Conservation (phyloP, 176 grass and related monocot species). For the Aegilops umbellulata region DNA sequence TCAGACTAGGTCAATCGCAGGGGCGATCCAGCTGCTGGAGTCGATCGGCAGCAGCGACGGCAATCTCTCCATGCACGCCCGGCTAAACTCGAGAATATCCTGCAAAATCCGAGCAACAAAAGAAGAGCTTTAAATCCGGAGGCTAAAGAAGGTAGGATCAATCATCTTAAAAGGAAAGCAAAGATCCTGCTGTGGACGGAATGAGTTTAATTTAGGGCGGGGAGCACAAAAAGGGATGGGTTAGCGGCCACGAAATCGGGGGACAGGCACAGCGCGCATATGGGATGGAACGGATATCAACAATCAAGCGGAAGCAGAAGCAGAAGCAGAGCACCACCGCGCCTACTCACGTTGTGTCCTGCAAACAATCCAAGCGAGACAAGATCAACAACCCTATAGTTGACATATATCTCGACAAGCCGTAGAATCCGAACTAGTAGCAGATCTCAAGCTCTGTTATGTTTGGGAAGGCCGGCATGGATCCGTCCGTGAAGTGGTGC, state of each 20-base stretch:
- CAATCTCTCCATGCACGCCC: not conserved
- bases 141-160: not conserved
- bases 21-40: not conserved
- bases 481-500: not conserved
- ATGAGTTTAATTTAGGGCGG: not conserved
- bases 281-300: not conserved
- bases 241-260: conserved; percentile 36
- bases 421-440: too few relatives aligned
- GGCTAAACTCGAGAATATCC: not conserved
- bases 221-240: conserved; percentile 16
- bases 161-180: not conserved
- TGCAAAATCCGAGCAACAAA: conserved; percentile 29
- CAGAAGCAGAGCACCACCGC: conserved; percentile 33
- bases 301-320: not conserved
- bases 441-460: not conserved
- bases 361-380: conserved; percentile 46
- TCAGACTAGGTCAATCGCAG: conserved; percentile 16
- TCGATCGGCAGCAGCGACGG: not conserved
- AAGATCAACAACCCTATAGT: conserved; percentile 24
- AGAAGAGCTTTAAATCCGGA: not conserved
- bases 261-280: not conserved
- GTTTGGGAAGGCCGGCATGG: not conserved
- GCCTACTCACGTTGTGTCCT: conserved; percentile 70
- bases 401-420: too few relatives aligned
- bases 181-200: not conserved